Evolutionary conservation across 1,284 basidiomycete species (phyloP).

Genomic region (Cryptococcus sp.): DNA sequence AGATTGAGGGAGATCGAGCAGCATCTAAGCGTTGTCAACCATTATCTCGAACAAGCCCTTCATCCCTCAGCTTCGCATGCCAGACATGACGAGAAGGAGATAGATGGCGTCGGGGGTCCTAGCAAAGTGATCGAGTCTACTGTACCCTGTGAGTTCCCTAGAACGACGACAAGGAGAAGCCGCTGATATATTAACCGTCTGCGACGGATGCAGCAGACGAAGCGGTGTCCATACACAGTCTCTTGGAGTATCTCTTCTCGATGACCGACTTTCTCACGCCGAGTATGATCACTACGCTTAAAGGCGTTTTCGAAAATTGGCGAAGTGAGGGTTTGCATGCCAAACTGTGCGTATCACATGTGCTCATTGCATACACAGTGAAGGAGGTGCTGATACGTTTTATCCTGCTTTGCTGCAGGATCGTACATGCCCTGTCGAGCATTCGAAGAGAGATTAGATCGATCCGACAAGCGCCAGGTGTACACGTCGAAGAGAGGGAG

Average conservation of each 20-base stretch:
- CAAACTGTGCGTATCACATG: conserved; percentile 2
- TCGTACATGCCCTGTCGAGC: conserved; percentile 1
- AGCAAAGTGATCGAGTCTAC: neutral
- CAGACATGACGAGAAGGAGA: neutral
- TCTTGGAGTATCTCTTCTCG: conserved; percentile 6
- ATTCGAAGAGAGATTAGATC: conserved; percentile 7
- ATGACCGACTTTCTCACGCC: conserved; percentile 16
- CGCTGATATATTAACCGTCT: neutral
- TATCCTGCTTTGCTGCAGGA: neutral
- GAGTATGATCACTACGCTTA: conserved; percentile 9
- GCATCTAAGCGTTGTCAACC: conserved; percentile 5
- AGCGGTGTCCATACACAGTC: conserved; percentile 3
- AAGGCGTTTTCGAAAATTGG: conserved; percentile 3
- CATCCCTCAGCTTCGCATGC: neutral
- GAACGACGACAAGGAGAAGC: neutral
- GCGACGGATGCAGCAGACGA: neutral
- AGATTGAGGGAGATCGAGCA: conserved; percentile 6
- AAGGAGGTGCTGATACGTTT: neutral
- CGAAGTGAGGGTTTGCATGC: conserved; percentile 9
- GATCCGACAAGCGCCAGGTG: neutral
- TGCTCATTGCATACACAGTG: neutral
- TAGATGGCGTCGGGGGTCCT: neutral
- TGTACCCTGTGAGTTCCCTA: neutral
- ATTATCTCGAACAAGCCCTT: conserved; percentile 2
- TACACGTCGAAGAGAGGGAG: neutral